Percentiles rank a stretch among this genome's conserved stretches.
These are phyloP conservation scores for Xylariaceae sp. DNA, from an alignment of 2,329 filamentous ascomycete genomes.

Conservation along the genomic window DNA sequence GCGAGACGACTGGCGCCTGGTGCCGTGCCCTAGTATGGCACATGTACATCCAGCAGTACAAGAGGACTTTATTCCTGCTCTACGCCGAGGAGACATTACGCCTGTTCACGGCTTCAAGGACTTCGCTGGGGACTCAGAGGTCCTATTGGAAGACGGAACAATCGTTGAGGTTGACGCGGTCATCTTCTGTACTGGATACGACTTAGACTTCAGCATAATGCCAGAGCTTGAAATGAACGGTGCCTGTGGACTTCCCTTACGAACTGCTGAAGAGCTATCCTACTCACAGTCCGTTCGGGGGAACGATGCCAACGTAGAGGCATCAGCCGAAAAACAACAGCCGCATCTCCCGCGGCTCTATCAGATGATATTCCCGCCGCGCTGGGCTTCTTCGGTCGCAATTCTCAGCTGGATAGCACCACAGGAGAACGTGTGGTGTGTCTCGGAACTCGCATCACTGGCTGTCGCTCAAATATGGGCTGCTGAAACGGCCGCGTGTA, in stretches of 20 bases:
- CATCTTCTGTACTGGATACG: constrained; percentile 34
- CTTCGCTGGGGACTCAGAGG: constrained; percentile 24
- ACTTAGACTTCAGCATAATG: constrained; percentile 30
- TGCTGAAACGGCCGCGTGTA: constrained; percentile 17
- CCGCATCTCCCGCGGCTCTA: constrained; percentile 31
- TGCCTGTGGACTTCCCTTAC: constrained; percentile 18
- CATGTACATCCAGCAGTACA: constrained; percentile 29
- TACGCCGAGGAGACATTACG: constrained; percentile 21
- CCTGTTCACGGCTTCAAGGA: constrained; percentile 30
- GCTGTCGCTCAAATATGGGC: constrained; percentile 43
- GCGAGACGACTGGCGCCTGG: constrained; percentile 28
- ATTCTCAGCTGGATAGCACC: constrained; percentile 32
- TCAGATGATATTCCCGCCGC: constrained; percentile 34
- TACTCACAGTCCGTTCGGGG: neutral
- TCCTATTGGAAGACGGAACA: constrained; percentile 24
- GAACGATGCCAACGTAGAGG: neutral
- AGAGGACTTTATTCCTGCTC: constrained; percentile 32
- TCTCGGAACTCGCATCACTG: constrained; percentile 44
- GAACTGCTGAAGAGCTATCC: constrained; percentile 11
- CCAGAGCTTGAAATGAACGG: constrained; percentile 35
- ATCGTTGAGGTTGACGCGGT: constrained; percentile 30
- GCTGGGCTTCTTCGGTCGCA: constrained; percentile 31
- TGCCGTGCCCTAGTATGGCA: constrained; percentile 27
- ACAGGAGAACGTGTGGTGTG: constrained; percentile 31
- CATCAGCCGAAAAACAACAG: neutral